phyloP scores from a whole-genome alignment of 75 land plant species.

The Larix kaempferi region DNA sequence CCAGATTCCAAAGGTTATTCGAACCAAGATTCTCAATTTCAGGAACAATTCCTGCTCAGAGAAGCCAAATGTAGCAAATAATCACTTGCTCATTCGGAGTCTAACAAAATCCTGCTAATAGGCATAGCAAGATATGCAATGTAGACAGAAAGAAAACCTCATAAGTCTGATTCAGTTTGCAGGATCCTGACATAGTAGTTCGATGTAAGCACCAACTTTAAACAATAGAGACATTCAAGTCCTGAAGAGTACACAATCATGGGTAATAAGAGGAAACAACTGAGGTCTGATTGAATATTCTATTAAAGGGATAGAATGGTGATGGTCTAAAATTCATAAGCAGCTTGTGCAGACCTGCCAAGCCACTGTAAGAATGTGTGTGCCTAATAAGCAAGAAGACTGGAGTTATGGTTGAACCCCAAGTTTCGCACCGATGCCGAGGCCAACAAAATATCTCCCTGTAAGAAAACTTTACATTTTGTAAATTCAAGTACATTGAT shows the following conservation, averaged over 20 bases:
- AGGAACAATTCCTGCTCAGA: neutral
- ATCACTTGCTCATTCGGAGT: neutral
- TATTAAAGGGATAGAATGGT: neutral
- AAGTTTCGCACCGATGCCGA: neutral
- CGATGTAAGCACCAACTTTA: neutral
- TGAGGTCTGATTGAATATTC: neutral
- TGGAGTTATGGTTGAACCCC: neutral
- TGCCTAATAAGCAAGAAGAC: neutral
- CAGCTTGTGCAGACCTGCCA: neutral
- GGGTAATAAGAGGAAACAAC: neutral
- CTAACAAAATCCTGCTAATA: neutral
- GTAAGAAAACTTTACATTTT: neutral
- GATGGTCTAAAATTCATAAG: neutral
- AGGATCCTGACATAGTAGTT: neutral
- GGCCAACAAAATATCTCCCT: neutral
- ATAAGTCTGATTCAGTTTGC: neutral
- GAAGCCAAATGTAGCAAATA: neutral
- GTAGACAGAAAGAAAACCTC: neutral
- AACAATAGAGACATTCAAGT: neutral
- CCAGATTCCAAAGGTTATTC: neutral
- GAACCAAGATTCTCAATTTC: neutral
- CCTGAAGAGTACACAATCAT: neutral
- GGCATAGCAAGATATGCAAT: neutral
- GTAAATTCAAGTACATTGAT: neutral
- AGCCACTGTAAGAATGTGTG: constrained; percentile 21